Conservation (phyloP, 2,329 filamentous ascomycete genomes). For the Fusarium decemcellulare region DNA sequence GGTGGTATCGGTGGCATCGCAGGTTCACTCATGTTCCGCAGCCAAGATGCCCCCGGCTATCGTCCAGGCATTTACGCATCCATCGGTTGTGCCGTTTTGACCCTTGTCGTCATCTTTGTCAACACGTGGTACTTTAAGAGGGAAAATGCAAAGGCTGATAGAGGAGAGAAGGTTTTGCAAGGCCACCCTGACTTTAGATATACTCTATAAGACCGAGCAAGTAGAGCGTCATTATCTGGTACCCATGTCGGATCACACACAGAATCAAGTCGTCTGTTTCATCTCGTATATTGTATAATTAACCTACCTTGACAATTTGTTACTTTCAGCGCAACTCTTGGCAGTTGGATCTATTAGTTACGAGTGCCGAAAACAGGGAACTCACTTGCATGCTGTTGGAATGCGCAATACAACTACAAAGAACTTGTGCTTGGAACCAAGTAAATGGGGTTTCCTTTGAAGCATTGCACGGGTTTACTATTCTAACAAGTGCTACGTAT, state of each 20-base stretch:
- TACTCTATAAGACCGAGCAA: not conserved
- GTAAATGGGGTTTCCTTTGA: too few relatives aligned
- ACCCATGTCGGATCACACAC: too few relatives aligned
- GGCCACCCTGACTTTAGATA: constrained; percentile 11
- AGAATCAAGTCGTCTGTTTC: too few relatives aligned
- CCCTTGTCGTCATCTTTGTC: not conserved
- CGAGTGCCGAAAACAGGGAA: too few relatives aligned
- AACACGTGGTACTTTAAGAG: constrained; percentile 8
- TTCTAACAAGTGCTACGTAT: not conserved
- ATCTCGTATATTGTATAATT: too few relatives aligned
- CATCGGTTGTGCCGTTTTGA: constrained; percentile 7
- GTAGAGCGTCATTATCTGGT: too few relatives aligned
- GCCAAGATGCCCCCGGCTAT: constrained; percentile 34
- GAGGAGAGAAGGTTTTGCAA: constrained; percentile 7
- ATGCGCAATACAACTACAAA: too few relatives aligned
- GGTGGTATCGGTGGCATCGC: constrained; percentile 43
- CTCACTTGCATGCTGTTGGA: too few relatives aligned
- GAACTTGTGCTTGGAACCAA: too few relatives aligned
- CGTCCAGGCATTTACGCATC: constrained; percentile 26
- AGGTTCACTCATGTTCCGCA: constrained; percentile 35
- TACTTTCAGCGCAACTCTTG: too few relatives aligned
- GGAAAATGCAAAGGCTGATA: constrained; percentile 9
- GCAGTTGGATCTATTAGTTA: too few relatives aligned
- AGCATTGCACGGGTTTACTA: not conserved
- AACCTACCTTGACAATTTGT: too few relatives aligned